Conservation (phyloP, 768 basidiomycete species). For the Tricholoma terreum region DNA sequence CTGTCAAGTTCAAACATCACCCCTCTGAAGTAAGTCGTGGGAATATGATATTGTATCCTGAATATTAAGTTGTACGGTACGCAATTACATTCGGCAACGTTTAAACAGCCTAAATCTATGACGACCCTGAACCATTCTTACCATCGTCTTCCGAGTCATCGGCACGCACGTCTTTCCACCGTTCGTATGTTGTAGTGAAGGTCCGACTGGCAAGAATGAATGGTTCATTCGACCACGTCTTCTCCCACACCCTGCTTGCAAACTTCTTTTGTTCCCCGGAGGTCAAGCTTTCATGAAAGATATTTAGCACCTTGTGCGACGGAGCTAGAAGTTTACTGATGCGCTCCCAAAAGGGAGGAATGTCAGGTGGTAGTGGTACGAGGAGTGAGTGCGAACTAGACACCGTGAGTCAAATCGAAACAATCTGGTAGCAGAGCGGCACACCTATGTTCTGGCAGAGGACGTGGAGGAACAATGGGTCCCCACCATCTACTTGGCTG, state of each 20-base stretch:
- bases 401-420: background rate
- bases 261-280: conserved; percentile 61
- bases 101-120: background rate
- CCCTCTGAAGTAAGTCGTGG: background rate
- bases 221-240: conserved; percentile 61
- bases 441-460: conserved; percentile 38
- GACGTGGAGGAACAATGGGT: conserved; percentile 38
- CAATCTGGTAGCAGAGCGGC: conserved; percentile 15
- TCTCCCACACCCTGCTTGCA: conserved; percentile 58
- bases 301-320: conserved; percentile 45
- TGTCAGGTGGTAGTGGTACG: conserved; percentile 55
- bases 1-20: too few relatives aligned
- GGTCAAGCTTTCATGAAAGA: conserved; percentile 50
- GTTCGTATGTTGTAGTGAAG: conserved; percentile 38
- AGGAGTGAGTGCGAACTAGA: conserved; percentile 51
- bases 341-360: conserved; percentile 50
- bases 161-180: conserved; percentile 40
- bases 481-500: conserved; percentile 36
- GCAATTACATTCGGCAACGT: background rate
- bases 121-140: conserved; percentile 21
- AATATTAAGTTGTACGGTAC: too few relatives aligned
- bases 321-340: conserved; percentile 58
- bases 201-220: conserved; percentile 44
- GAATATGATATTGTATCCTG: background rate
- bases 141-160: conserved; percentile 37